These are phyloP conservation scores for Ustilago nuda DNA, from an alignment of 1,284 basidiomycete species.

Conservation along the genomic window DNA sequence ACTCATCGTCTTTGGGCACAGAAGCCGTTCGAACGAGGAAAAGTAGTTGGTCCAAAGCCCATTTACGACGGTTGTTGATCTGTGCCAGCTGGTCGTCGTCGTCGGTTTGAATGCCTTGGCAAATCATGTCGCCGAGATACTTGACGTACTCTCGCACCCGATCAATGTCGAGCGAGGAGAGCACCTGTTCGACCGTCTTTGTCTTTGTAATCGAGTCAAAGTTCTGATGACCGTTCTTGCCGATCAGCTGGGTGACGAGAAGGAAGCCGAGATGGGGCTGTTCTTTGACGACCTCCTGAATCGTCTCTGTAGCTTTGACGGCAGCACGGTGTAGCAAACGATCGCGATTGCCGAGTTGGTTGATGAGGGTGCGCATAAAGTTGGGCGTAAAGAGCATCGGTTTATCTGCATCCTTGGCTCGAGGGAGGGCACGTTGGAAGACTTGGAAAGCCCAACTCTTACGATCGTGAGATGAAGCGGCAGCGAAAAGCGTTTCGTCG, in stretches of 20 bases:
- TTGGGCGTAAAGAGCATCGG: slow-evolving; percentile 93
- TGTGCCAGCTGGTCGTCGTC: slow-evolving; percentile 45
- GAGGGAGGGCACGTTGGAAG: slow-evolving; percentile 82
- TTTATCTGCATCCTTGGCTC: slow-evolving; percentile 77
- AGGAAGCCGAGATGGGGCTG: slow-evolving; percentile 86
- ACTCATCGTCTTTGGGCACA: slow-evolving; percentile 83
- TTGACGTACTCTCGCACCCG: slow-evolving; percentile 84
- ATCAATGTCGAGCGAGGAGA: slow-evolving; percentile 79
- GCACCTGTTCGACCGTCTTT: slow-evolving; percentile 88
- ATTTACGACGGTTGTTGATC: slow-evolving; percentile 70
- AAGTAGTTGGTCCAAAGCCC: slow-evolving; percentile 88
- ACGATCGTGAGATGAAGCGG: slow-evolving; percentile 84
- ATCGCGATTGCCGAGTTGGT: slow-evolving; percentile 88
- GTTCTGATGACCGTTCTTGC: slow-evolving; percentile 84
- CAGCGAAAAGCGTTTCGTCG: slow-evolving; percentile 89
- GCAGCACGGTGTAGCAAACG: slow-evolving; percentile 90
- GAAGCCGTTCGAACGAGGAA: slow-evolving; percentile 82
- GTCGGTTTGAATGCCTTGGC: slow-evolving; percentile 23
- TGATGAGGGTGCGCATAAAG: slow-evolving; percentile 96
- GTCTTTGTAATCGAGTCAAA: slow-evolving; percentile 93
- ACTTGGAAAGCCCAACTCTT: slow-evolving; percentile 97
- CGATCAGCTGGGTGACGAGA: slow-evolving; percentile 86
- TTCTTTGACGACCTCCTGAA: slow-evolving; percentile 80
- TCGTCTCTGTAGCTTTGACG: slow-evolving; percentile 72
- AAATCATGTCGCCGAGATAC: slow-evolving; percentile 72